phyloP scores from a whole-genome alignment of 2,329 filamentous ascomycete genomes.

The Colletotrichum sublineola region DNA sequence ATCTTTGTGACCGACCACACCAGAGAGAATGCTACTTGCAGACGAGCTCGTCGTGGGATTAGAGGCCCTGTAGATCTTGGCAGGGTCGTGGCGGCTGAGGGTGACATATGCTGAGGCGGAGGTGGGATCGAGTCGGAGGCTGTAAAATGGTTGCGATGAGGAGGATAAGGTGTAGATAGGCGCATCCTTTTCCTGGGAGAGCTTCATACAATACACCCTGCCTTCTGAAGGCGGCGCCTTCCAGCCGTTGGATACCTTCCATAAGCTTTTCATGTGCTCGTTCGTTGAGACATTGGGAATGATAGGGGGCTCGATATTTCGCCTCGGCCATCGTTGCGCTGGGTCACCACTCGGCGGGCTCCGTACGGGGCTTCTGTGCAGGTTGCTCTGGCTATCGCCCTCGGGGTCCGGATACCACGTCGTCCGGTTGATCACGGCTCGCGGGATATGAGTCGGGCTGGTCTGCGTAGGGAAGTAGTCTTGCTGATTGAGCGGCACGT shows the following conservation, averaged over 20 bases:
- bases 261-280: constrained; percentile 74
- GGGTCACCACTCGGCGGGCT: constrained; percentile 29
- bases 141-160: constrained; percentile 74
- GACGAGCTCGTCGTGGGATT: constrained; percentile 47
- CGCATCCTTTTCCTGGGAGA: constrained; percentile 69
- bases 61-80: constrained; percentile 66
- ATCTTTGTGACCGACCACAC: constrained; percentile 49
- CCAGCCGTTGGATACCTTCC: constrained; percentile 80
- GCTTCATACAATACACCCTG: constrained; percentile 69
- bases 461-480: constrained; percentile 77
- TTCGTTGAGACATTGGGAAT: constrained; percentile 67
- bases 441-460: constrained; percentile 73
- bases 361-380: constrained; percentile 34
- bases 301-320: constrained; percentile 55
- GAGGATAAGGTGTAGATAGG: constrained; percentile 78
- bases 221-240: constrained; percentile 71
- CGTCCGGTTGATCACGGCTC: constrained; percentile 74
- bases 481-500: constrained; percentile 75
- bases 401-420: constrained; percentile 65
- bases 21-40: constrained; percentile 50
- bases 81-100: constrained; percentile 71
- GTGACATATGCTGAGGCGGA: constrained; percentile 73
- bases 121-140: constrained; percentile 73
- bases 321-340: constrained; percentile 47
- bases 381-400: constrained; percentile 44